Conservation (phyloP, 1,284 basidiomycete genomes). For the Tremellales sp. region DNA sequence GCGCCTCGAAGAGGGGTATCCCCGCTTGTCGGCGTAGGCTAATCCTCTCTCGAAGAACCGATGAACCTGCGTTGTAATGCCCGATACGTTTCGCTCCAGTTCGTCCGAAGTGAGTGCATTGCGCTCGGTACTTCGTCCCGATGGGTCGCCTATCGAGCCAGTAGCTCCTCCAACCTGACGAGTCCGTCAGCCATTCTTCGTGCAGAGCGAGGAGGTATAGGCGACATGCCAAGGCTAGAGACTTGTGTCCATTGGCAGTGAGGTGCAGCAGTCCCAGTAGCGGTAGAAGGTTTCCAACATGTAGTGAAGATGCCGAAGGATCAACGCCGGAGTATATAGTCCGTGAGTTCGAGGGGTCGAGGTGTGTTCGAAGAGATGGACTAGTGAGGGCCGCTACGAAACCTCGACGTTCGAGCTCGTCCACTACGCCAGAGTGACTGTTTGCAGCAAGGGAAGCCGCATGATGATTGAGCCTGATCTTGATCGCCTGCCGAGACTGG, state of each 20-base stretch:
- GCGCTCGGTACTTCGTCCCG: constrained; percentile 80
- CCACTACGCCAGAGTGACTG: no score
- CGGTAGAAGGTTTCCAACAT: constrained; percentile 90
- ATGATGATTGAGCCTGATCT: no score
- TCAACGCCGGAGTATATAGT: constrained; percentile 87
- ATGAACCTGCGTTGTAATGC: constrained; percentile 64
- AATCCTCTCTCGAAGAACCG: constrained; percentile 68
- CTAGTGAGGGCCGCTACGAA: constrained; percentile 49
- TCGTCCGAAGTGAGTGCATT: constrained; percentile 60
- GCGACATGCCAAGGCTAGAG: constrained; percentile 70
- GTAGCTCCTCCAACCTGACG: constrained; percentile 97
- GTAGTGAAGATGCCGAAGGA: constrained; percentile 81
- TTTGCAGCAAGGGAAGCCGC: no score
- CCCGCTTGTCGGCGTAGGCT: constrained; percentile 54
- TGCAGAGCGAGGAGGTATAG: not conserved
- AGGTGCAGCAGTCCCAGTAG: constrained; percentile 84
- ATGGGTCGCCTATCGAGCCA: constrained; percentile 94
- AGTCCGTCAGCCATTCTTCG: not conserved
- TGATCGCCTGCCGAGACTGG: no score
- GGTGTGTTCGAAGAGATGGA: constrained; percentile 32
- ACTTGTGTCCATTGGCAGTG: constrained; percentile 70
- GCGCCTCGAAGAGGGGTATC: not conserved
- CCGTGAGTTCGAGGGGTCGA: constrained; percentile 30
- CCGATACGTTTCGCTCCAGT: constrained; percentile 64
- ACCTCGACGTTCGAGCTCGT: constrained; percentile 49